A percentile compares a stretch with the other conserved stretches of the same genome.
These are phyloP conservation scores for Yamadazyma ubonensis DNA, from an alignment of 805 yeast species.

Conservation along the genomic window DNA sequence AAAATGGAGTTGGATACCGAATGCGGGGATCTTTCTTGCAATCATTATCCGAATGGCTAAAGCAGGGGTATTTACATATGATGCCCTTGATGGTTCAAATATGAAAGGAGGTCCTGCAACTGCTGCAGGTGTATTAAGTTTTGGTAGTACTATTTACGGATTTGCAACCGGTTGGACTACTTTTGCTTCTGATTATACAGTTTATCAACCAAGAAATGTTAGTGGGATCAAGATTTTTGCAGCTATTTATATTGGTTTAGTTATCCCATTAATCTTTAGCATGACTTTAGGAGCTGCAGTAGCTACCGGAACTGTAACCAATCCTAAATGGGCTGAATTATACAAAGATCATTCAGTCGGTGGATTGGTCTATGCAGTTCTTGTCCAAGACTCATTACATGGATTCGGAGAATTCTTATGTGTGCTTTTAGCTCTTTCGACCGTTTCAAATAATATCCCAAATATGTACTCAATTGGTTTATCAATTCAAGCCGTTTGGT, in stretches of 20 bases:
- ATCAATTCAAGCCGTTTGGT: slow-evolving; percentile 82
- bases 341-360: slow-evolving; percentile 41
- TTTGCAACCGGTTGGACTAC: slow-evolving; percentile 95
- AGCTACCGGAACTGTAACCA: slow-evolving; percentile 60
- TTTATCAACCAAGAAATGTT: slow-evolving; percentile 72
- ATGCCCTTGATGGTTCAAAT: slow-evolving; percentile 23
- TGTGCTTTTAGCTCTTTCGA: slow-evolving; percentile 79
- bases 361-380: slow-evolving; percentile 77
- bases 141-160: slow-evolving; percentile 82
- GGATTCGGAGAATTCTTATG: slow-evolving; percentile 89
- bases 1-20: slow-evolving; percentile 88
- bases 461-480: slow-evolving; percentile 89
- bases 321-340: slow-evolving; percentile 27
- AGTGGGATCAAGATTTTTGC: slow-evolving; percentile 59
- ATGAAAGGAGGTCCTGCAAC: slow-evolving; percentile 55
- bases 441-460: slow-evolving; percentile 89
- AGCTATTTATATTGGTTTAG: slow-evolving; percentile 62
- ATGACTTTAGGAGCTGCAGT: slow-evolving; percentile 86
- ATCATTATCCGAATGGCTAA: slow-evolving; percentile 74
- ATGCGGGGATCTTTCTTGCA: slow-evolving; percentile 66
- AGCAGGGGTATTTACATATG: slow-evolving; percentile 54
- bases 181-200: slow-evolving; percentile 89
- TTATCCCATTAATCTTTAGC: slow-evolving; percentile 67
- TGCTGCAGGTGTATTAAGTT: slow-evolving; percentile 75
- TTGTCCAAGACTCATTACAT: slow-evolving; percentile 77